phyloP scores from a whole-genome alignment of 805 yeast species.

The Pichia exigua region DNA sequence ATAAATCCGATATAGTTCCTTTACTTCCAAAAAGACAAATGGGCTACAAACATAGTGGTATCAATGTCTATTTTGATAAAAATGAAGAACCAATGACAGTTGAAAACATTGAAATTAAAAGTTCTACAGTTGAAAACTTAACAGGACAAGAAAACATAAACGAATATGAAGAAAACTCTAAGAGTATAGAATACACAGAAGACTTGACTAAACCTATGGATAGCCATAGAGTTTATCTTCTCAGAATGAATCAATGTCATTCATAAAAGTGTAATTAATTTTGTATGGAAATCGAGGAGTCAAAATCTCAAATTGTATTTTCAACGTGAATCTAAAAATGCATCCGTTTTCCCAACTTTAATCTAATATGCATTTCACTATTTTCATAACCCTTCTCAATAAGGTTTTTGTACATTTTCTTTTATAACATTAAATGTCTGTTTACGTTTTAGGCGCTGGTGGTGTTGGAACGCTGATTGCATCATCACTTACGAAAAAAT shows the following conservation, averaged over 20 bases:
- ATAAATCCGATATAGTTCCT: slow-evolving; percentile 53
- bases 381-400: background rate
- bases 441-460: slow-evolving; percentile 30
- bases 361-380: background rate
- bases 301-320: background rate
- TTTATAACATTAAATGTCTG: slow-evolving; percentile 8
- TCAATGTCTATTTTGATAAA: slow-evolving; percentile 39
- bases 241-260: slow-evolving; percentile 1
- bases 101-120: background rate
- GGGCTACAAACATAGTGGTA: slow-evolving; percentile 38
- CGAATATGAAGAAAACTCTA: background rate
- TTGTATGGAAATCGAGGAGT: background rate
- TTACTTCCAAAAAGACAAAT: slow-evolving; percentile 45
- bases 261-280: background rate
- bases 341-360: background rate
- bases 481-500: slow-evolving; percentile 15
- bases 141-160: background rate
- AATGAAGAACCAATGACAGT: slow-evolving; percentile 24
- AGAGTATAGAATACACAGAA: background rate
- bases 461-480: slow-evolving; percentile 29
- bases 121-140: background rate
- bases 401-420: background rate
- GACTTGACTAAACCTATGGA: background rate
- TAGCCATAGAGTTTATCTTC: slow-evolving; percentile 1
- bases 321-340: background rate